Percentiles rank a stretch among this genome's conserved stretches.
phyloP scores from a whole-genome alignment of 83 land plant species.

The Picea engelmannii region DNA sequence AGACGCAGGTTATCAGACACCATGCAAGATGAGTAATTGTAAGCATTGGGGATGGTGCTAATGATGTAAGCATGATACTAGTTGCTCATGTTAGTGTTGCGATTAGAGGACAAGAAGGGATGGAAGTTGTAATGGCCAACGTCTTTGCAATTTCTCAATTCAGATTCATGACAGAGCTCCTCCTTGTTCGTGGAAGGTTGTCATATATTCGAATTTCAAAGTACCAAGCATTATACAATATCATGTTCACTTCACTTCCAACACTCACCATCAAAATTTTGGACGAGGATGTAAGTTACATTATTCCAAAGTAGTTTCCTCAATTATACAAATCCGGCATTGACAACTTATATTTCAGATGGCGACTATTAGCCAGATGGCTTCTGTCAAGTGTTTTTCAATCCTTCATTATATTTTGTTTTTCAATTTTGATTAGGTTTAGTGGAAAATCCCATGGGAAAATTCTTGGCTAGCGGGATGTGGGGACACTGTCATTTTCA shows the following conservation, averaged over 20 bases:
- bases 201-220: conserved; percentile 33
- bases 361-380: conserved; percentile 25
- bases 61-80: conserved; percentile 27
- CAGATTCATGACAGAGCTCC: conserved; percentile 31
- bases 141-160: conserved; percentile 45
- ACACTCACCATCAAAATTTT: conserved; percentile 20
- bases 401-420: conserved; percentile 24
- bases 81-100: conserved; percentile 43
- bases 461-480: conserved; percentile 27
- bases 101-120: conserved; percentile 44
- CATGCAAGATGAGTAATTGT: conserved; percentile 29
- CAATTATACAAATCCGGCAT: conserved; percentile 27
- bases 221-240: background rate
- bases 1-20: too few species aligned
- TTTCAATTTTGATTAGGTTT: conserved; percentile 9
- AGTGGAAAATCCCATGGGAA: conserved; percentile 13
- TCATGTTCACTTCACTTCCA: too few species aligned
- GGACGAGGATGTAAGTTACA: conserved; percentile 32
- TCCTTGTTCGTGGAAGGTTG: conserved; percentile 37
- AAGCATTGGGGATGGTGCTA: conserved; percentile 42
- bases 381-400: conserved; percentile 18
- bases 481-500: conserved; percentile 27
- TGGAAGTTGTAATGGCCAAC: conserved; percentile 43
- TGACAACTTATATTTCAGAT: conserved; percentile 27
- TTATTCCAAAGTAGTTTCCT: conserved; percentile 21